phyloP scores from a whole-genome alignment of 2,329 filamentous ascomycete genomes.

The Coniochaeta hoffmannii region DNA sequence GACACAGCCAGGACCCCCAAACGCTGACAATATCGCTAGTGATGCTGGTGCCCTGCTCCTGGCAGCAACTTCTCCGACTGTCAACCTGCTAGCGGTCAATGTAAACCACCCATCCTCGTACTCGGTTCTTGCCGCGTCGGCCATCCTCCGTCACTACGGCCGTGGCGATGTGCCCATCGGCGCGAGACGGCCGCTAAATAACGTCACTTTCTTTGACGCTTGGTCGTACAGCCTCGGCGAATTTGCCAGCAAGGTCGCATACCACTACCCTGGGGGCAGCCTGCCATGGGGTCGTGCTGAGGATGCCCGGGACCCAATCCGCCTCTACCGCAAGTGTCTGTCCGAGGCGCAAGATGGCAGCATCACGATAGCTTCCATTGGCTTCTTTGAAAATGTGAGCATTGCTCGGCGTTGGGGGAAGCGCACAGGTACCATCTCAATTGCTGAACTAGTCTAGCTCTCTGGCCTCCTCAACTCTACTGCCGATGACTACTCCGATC shows the following conservation, averaged over 20 bases:
- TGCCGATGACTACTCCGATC: slow-evolving; percentile 28
- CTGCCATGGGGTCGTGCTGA: slow-evolving; percentile 26
- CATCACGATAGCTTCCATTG: slow-evolving; percentile 36
- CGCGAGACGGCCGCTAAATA: slow-evolving; percentile 28
- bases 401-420: slow-evolving; percentile 23
- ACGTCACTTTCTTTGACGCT: slow-evolving; percentile 35
- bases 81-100: slow-evolving; percentile 32
- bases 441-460: slow-evolving; percentile 17
- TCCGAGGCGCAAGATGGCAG: slow-evolving; percentile 29
- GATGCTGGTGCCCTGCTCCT: slow-evolving; percentile 34
- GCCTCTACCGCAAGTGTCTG: slow-evolving; percentile 35
- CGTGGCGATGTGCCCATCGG: slow-evolving; percentile 28
- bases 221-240: slow-evolving; percentile 31
- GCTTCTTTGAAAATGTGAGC: slow-evolving; percentile 32
- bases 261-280: slow-evolving; percentile 29
- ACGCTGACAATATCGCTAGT: slow-evolving; percentile 14
- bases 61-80: slow-evolving; percentile 26
- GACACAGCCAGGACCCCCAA: not conserved
- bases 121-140: slow-evolving; percentile 31
- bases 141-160: slow-evolving; percentile 33
- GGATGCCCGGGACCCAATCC: slow-evolving; percentile 32
- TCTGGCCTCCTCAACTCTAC: slow-evolving; percentile 37
- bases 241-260: slow-evolving; percentile 37
- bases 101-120: slow-evolving; percentile 33
- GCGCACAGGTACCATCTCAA: not conserved